phyloP scores from a whole-genome alignment of 2,329 filamentous ascomycete genomes.

The Colletotrichum ledebouriae region DNA sequence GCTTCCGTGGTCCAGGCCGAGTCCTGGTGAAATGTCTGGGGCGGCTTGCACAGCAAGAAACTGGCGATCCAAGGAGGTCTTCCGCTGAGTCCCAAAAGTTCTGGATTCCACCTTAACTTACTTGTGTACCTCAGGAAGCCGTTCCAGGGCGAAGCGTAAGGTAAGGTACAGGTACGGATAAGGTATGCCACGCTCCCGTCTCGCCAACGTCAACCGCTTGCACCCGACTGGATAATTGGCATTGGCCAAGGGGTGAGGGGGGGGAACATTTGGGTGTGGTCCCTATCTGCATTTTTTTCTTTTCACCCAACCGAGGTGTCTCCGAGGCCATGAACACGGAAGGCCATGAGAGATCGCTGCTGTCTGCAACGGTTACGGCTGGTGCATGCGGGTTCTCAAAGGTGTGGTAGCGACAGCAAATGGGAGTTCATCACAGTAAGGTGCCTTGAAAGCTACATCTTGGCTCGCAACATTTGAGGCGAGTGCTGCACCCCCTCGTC shows the following conservation, averaged over 20 bases:
- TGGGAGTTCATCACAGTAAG: background rate
- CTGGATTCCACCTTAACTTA: too few relatives aligned
- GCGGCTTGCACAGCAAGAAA: slow-evolving; percentile 7
- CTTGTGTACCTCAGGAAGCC: too few relatives aligned
- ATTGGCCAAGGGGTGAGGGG: background rate
- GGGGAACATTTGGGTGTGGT: background rate
- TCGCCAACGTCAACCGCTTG: slow-evolving; percentile 12
- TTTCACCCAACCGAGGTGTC: background rate
- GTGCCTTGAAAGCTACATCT: slow-evolving; percentile 35
- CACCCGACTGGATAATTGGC: slow-evolving; percentile 16
- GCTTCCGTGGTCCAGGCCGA: slow-evolving; percentile 19
- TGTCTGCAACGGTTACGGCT: slow-evolving; percentile 16
- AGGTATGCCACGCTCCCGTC: background rate
- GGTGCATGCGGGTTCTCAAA: slow-evolving; percentile 8
- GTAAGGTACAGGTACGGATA: background rate
- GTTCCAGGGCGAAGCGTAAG: background rate
- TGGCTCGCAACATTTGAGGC: slow-evolving; percentile 33
- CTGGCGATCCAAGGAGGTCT: background rate
- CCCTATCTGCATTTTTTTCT: slow-evolving; percentile 8
- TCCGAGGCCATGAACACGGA: background rate
- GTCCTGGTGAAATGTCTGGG: slow-evolving; percentile 20
- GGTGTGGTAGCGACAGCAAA: background rate
- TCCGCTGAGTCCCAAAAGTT: too few relatives aligned
- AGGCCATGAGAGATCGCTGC: background rate
- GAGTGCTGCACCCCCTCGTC: slow-evolving; percentile 36